Conservation (phyloP, 306 rosid species). For the Cicer judaicum region DNA sequence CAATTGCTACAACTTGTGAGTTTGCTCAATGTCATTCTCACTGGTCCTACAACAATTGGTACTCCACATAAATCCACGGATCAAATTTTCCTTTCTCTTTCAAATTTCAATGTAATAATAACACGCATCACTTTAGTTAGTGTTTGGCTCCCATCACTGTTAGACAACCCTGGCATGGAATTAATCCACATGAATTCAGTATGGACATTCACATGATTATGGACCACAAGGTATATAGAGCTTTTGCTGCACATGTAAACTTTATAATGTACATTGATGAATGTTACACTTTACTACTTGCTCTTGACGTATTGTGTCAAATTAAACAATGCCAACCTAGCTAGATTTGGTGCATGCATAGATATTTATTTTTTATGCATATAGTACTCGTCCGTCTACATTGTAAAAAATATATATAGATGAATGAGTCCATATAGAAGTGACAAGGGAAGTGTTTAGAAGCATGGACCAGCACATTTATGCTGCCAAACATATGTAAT, state of each 20-base stretch:
- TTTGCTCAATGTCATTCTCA: slow-evolving; percentile 34
- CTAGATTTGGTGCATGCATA: slow-evolving; percentile 45
- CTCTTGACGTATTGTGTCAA: slow-evolving; percentile 46
- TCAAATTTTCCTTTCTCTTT: background rate
- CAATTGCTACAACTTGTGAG: slow-evolving; percentile 33
- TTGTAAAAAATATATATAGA: background rate
- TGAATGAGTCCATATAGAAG: slow-evolving; percentile 27
- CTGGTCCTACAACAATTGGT: slow-evolving; percentile 32
- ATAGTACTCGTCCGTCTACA: slow-evolving; percentile 5
- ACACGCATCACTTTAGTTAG: slow-evolving; percentile 22
- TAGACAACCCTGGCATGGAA: slow-evolving; percentile 8
- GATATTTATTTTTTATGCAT: slow-evolving; percentile 28
- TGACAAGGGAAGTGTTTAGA: slow-evolving; percentile 16
- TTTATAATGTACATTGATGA: slow-evolving; percentile 42
- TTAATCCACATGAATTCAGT: slow-evolving; percentile 45
- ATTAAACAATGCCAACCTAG: slow-evolving; percentile 46
- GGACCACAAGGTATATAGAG: slow-evolving; percentile 42
- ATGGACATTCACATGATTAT: slow-evolving; percentile 53
- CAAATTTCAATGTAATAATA: slow-evolving; percentile 25
- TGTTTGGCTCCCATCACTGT: slow-evolving; percentile 35
- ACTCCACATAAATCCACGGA: slow-evolving; percentile 28
- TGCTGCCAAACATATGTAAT: slow-evolving; percentile 16
- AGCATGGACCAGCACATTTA: slow-evolving; percentile 36
- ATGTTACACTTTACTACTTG: slow-evolving; percentile 38
- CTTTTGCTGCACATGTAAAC: slow-evolving; percentile 52